A percentile compares a stretch with the other conserved stretches of the same genome.
Conservation (phyloP, 129 eudicot genomes). For the Artemisia annua region DNA sequence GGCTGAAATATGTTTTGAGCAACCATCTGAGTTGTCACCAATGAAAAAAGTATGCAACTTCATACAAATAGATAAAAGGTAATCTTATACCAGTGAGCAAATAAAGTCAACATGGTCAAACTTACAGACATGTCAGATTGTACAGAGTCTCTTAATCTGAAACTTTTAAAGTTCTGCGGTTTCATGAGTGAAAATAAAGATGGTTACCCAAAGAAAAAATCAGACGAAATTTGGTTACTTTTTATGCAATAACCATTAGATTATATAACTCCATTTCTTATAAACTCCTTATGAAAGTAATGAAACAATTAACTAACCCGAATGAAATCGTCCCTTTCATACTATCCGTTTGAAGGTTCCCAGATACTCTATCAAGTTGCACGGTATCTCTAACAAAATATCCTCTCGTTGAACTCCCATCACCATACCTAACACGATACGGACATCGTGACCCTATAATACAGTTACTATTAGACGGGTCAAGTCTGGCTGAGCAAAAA, state of each 20-base stretch:
- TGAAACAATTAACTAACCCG: slow-evolving; percentile 55
- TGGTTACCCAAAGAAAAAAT: no score
- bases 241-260: neutral
- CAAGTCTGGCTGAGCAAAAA: slow-evolving; percentile 45
- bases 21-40: no score
- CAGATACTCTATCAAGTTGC: slow-evolving; percentile 55
- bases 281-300: neutral
- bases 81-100: no score
- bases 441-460: slow-evolving; percentile 53
- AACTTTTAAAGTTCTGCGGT: no score
- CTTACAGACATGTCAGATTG: no score
- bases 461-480: slow-evolving; percentile 48
- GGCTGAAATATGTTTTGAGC: no score
- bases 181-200: no score
- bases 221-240: neutral
- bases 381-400: slow-evolving; percentile 63
- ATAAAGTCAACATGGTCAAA: no score
- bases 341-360: slow-evolving; percentile 57
- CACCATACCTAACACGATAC: slow-evolving; percentile 80
- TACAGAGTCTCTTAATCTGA: no score
- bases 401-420: slow-evolving; percentile 83
- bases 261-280: neutral
- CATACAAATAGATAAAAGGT: no score
- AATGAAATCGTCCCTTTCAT: slow-evolving; percentile 69
- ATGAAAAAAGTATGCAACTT: no score